These are phyloP conservation scores for Rubroboletus satanas DNA, from an alignment of 768 basidiomycete species.

Conservation along the genomic window DNA sequence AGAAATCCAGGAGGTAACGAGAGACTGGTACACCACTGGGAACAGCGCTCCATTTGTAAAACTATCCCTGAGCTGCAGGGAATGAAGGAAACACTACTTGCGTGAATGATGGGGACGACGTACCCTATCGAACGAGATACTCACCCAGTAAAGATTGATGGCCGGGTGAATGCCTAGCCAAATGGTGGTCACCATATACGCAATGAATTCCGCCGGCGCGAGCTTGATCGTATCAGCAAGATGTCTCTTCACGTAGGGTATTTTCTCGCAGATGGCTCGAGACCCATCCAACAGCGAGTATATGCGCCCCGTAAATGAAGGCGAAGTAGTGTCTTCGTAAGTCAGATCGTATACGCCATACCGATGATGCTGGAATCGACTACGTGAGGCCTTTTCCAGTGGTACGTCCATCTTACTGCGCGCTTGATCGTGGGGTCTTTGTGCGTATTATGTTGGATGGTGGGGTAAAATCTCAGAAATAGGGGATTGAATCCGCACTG, in stretches of 20 bases:
- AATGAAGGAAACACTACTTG: neutral
- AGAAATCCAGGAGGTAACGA: constrained; percentile 29
- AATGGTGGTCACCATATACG: constrained; percentile 27
- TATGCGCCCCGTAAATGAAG: neutral
- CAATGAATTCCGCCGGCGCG: constrained; percentile 16
- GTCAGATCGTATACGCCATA: constrained; percentile 22
- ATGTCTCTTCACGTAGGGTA: constrained; percentile 2
- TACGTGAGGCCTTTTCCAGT: neutral
- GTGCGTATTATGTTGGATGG: neutral
- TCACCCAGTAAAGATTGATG: constrained; percentile 34
- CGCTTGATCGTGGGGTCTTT: neutral
- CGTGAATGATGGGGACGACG: neutral
- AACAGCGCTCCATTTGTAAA: neutral
- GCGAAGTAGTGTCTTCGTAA: constrained; percentile 14
- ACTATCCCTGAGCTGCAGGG: constrained; percentile 12
- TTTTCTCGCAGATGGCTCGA: neutral
- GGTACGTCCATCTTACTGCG: neutral
- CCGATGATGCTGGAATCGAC: constrained; percentile 11
- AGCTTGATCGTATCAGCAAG: constrained; percentile 19
- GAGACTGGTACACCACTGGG: constrained; percentile 8
- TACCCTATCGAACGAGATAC: constrained; percentile 29
- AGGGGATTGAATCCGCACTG: neutral
- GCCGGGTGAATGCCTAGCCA: constrained; percentile 34
- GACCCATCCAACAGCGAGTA: neutral
- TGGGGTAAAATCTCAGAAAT: neutral